These are phyloP conservation scores for Apiospora malaysiana DNA, from an alignment of 2,329 filamentous ascomycete genomes.

Conservation along the genomic window DNA sequence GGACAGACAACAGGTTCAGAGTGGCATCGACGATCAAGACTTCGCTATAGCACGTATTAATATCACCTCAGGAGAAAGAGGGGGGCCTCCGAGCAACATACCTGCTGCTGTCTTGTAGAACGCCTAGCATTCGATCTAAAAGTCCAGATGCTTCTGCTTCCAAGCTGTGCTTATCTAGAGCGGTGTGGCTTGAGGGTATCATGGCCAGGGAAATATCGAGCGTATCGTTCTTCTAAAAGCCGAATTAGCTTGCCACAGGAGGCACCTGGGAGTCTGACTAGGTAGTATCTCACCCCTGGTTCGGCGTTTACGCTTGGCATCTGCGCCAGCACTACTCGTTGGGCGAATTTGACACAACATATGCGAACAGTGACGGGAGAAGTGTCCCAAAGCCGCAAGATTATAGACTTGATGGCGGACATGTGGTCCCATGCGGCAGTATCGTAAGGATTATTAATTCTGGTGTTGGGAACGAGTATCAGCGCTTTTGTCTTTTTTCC, in stretches of 20 bases:
- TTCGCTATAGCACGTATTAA: conserved; percentile 63
- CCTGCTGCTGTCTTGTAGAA: conserved; percentile 87
- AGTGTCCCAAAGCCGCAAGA: conserved; percentile 86
- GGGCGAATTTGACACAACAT: conserved; percentile 97
- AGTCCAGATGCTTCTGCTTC: conserved; percentile 94
- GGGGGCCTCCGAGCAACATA: conserved; percentile 49
- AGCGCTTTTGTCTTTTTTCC: background rate
- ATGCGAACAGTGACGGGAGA: conserved; percentile 79
- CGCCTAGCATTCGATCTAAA: conserved; percentile 83
- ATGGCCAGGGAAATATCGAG: conserved; percentile 85
- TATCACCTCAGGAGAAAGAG: conserved; percentile 10
- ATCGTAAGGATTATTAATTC: conserved; percentile 87
- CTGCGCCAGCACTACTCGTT: conserved; percentile 90
- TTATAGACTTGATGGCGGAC: conserved; percentile 84
- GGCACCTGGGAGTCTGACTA: conserved; percentile 20
- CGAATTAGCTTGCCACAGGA: conserved; percentile 15
- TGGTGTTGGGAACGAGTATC: conserved; percentile 44
- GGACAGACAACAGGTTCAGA: conserved; percentile 82
- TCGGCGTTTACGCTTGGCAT: conserved; percentile 83
- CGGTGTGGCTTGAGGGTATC: conserved; percentile 80
- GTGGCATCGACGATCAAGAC: conserved; percentile 89
- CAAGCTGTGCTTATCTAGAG: conserved; percentile 79
- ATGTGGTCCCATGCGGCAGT: conserved; percentile 85
- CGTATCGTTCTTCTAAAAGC: conserved; percentile 50
- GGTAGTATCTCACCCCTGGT: conserved; percentile 69